Evolutionary conservation across 129 eudicot species (phyloP).

Genomic region (Cynara cardunculus): DNA sequence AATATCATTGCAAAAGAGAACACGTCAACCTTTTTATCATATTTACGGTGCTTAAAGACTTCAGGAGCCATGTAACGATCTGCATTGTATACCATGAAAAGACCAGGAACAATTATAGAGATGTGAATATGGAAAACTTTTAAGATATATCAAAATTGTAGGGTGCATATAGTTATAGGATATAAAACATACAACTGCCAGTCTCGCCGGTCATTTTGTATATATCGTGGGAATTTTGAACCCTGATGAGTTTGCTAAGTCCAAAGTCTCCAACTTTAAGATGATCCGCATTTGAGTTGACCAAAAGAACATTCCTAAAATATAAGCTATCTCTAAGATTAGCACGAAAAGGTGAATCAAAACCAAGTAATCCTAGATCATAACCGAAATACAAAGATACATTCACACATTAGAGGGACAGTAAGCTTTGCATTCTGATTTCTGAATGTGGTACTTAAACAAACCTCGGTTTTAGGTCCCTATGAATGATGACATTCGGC

Average conservation of each 20-base stretch:
- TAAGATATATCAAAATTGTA: not conserved
- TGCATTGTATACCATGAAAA: conserved; percentile 22
- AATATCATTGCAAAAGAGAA: conserved; percentile 98
- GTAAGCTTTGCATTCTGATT: not conserved
- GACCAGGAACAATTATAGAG: not conserved
- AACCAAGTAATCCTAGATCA: not conserved
- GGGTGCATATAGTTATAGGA: not conserved
- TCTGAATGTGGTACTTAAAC: conserved; percentile 20
- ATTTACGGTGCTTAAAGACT: conserved; percentile 93
- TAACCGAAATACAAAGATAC: not conserved
- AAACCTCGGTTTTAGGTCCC: conserved; percentile 95
- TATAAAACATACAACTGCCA: conserved; percentile 83
- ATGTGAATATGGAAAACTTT: not conserved
- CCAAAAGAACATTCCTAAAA: conserved; percentile 91
- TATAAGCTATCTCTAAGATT: conserved; percentile 1
- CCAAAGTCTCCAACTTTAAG: conserved; percentile 98
- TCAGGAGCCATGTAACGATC: conserved; percentile 99
- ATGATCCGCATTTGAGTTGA: conserved; percentile 93
- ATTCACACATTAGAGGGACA: not conserved
- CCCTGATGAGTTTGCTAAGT: conserved; percentile 89
- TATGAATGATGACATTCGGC: conserved; percentile 88
- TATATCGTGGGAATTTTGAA: conserved; percentile 82
- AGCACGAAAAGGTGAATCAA: not conserved
- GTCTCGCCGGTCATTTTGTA: conserved; percentile 99
- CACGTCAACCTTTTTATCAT: conserved; percentile 95